phyloP scores from a whole-genome alignment of 495 filamentous ascomycete species.

The Oleoguttula mirabilis region DNA sequence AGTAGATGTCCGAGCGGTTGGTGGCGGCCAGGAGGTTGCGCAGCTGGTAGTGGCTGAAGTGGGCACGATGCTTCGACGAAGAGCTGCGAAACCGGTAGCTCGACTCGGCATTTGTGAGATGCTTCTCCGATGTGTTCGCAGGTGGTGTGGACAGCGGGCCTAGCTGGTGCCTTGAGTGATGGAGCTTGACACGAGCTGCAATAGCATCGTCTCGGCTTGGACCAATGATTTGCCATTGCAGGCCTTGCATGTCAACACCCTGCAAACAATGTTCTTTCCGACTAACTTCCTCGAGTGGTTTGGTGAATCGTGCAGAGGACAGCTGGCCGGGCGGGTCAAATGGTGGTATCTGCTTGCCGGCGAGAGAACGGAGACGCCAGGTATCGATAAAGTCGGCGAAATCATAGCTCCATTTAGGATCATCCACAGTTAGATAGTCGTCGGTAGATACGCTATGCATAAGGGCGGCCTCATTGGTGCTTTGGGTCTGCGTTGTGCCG shows the following conservation, averaged over 20 bases:
- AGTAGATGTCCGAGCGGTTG: slow-evolving; percentile 65
- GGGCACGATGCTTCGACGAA: slow-evolving; percentile 51
- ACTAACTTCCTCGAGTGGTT: background rate
- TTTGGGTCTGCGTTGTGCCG: background rate
- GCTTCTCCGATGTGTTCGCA: background rate
- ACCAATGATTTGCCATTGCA: slow-evolving; percentile 10
- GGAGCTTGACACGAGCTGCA: background rate
- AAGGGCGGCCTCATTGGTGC: background rate
- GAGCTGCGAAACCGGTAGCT: slow-evolving; percentile 50
- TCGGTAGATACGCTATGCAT: no score
- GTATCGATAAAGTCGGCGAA: slow-evolving; percentile 15
- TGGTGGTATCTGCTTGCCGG: background rate
- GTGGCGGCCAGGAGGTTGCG: slow-evolving; percentile 68
- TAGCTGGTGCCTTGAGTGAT: background rate
- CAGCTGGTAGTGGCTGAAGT: slow-evolving; percentile 75
- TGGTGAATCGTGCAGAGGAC: background rate
- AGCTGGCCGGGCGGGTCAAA: background rate
- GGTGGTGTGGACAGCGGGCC: background rate
- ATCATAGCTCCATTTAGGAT: slow-evolving; percentile 15
- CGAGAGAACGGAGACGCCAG: slow-evolving; percentile 10
- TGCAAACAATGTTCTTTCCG: background rate
- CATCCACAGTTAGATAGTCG: slow-evolving; percentile 13
- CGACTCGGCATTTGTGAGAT: background rate
- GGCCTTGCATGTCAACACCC: slow-evolving; percentile 9
- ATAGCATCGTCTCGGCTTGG: slow-evolving; percentile 8